phyloP scores from a whole-genome alignment of 2,329 filamentous ascomycete genomes.

The Fusarium kyushuense region DNA sequence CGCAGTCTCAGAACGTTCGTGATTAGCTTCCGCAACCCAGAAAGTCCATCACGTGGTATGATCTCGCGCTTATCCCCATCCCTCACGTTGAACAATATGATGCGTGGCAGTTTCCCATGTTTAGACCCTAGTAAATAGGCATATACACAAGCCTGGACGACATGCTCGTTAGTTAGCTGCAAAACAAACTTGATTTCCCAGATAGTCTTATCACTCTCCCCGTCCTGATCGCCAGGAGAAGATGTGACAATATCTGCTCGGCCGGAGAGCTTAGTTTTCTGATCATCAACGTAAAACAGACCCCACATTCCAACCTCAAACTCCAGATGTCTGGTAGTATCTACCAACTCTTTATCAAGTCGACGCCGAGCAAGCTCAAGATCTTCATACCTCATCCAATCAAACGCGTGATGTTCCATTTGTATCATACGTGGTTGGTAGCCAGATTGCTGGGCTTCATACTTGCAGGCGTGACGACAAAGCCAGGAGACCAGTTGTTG shows the following conservation, averaged over 20 bases:
- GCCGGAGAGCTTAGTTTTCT: constrained; percentile 15
- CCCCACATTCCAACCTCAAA: constrained; percentile 20
- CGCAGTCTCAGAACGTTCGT: constrained; percentile 37
- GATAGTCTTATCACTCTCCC: constrained; percentile 16
- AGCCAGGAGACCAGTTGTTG: constrained; percentile 40
- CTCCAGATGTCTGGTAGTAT: background rate
- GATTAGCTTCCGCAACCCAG: constrained; percentile 27
- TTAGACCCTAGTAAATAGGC: constrained; percentile 37
- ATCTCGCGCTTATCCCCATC: constrained; percentile 47
- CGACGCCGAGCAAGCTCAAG: constrained; percentile 39
- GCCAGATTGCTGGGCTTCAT: constrained; percentile 41
- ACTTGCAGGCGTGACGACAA: constrained; percentile 45
- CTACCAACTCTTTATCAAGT: constrained; percentile 30
- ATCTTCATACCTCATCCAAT: constrained; percentile 44
- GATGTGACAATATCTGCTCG: constrained; percentile 28
- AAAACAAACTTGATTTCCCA: constrained; percentile 52
- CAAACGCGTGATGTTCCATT: constrained; percentile 45
- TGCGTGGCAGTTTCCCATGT: constrained; percentile 20
- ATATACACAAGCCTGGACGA: constrained; percentile 47
- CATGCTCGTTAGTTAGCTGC: constrained; percentile 42
- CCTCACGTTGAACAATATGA: constrained; percentile 47
- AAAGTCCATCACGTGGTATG: constrained; percentile 9
- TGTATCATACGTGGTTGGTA: constrained; percentile 46
- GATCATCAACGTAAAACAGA: background rate
- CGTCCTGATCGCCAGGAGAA: background rate